Conservation (phyloP, 345 rosid genomes). For the Gossypium thurberi region DNA sequence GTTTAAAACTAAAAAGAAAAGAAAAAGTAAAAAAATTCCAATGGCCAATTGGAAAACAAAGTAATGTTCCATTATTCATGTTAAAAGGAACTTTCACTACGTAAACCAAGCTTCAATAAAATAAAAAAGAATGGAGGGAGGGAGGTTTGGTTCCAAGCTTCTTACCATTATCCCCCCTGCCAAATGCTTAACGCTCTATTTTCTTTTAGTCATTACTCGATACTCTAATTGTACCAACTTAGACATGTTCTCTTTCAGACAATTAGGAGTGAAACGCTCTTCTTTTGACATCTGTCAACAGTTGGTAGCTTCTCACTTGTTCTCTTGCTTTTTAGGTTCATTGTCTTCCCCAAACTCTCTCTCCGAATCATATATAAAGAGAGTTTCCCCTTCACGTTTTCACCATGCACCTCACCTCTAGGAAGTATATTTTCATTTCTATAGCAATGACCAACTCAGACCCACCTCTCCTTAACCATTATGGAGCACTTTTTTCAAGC, state of each 20-base stretch:
- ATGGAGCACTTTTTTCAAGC: slow-evolving; percentile 18
- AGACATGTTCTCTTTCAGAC: slow-evolving; percentile 17
- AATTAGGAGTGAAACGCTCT: slow-evolving; percentile 23
- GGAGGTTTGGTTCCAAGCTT: slow-evolving; percentile 7
- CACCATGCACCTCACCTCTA: background rate
- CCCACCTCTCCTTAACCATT: slow-evolving; percentile 39
- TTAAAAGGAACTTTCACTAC: background rate
- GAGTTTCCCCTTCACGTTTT: background rate
- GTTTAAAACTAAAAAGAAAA: no score
- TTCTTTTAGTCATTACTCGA: no score
- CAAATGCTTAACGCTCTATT: background rate
- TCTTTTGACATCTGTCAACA: slow-evolving; percentile 35
- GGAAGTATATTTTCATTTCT: background rate
- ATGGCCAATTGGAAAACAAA: background rate
- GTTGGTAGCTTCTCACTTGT: slow-evolving; percentile 11
- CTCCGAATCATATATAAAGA: slow-evolving; percentile 3
- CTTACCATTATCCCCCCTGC: slow-evolving; percentile 12
- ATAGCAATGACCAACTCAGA: slow-evolving; percentile 17
- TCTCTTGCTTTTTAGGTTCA: background rate
- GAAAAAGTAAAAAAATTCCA: background rate
- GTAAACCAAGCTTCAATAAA: background rate
- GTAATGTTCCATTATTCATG: background rate
- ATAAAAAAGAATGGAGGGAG: background rate
- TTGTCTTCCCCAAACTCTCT: slow-evolving; percentile 3
- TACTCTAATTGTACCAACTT: background rate